Evolutionary conservation across 306 rosid species (phyloP), one percentile per base, ranked within the genome.

Genomic region (Begonia fuchsioides): DNA sequence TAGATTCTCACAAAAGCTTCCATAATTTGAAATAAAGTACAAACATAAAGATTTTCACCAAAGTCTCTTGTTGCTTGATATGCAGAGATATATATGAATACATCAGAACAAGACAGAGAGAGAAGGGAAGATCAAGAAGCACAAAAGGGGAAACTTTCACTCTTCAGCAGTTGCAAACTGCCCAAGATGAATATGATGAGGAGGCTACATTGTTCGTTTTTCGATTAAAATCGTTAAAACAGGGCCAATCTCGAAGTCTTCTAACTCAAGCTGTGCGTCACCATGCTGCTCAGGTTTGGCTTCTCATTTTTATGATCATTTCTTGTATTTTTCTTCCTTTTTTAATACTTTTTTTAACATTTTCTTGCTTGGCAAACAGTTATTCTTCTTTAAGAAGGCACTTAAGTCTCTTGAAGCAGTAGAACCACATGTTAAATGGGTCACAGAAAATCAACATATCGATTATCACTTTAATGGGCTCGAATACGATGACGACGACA

Each of bases 201-300:
- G 98, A 85, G 74, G 96, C 98, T 52, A 82, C 94, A 32, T 43
- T 85, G 44, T 86, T 85, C 60, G 86, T 92, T 69, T 85, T 92
- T 77, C 93, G 98, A 55, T 72, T 82, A 71, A 85, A 92, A 77
- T 92, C 98, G 60, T 68, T 92, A 59, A 92, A 82, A 79, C 98
- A 82, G 79, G 98, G 96, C 51, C 98, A 92, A 60, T 73, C 93
- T 2, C 87, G 87, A 38, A 92, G 98, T 60, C 94, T 92, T 73
- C 93, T 92, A 47, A 85, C 98, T 18, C 98, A 92, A 78, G 98
- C 96, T 41, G 94, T 96, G 41, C 98, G 96, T 43, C 98, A 92
- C 65, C 94, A 92, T 66, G 94, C 98, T 65, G 82, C 96, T 79
- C 98, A 92, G 94, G 98, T 92, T 48, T 12, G 8, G 20, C 50